Conservation (phyloP, 495 filamentous ascomycete species). For the Aspergillus conjunctus region DNA sequence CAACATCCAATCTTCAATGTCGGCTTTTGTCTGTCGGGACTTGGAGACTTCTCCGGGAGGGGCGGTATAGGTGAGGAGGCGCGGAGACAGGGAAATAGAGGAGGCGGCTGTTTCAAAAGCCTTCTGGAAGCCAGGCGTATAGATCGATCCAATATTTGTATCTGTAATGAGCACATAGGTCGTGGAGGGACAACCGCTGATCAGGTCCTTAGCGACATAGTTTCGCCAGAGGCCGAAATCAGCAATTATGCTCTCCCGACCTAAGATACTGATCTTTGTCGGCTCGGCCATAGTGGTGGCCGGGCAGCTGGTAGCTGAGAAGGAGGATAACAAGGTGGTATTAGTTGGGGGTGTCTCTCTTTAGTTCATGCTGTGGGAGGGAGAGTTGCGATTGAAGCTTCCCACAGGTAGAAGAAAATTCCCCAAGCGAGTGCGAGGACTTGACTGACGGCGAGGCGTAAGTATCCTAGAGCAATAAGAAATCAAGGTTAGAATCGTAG, state of each 20-base stretch:
- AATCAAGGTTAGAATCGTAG: constrained; percentile 1
- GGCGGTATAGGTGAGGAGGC: constrained; percentile 83
- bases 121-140: constrained; percentile 74
- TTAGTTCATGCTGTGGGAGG: constrained; percentile 41
- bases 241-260: constrained; percentile 80
- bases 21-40: constrained; percentile 85
- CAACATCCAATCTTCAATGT: constrained; percentile 98
- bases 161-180: constrained; percentile 97
- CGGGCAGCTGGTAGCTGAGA: constrained; percentile 3
- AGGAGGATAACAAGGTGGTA: constrained; percentile 1
- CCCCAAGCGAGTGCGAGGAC: constrained; percentile 3
- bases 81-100: constrained; percentile 53
- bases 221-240: constrained; percentile 88
- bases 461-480: neutral
- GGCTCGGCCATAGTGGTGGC: constrained; percentile 42
- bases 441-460: neutral
- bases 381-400: constrained; percentile 9
- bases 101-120: constrained; percentile 63
- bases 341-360: constrained; percentile 16
- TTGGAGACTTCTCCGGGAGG: constrained; percentile 93
- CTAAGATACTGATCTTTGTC: constrained; percentile 58
- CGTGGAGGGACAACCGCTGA: constrained; percentile 74
- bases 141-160: constrained; percentile 81
- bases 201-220: constrained; percentile 79
- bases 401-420: neutral